Evolutionary conservation across 495 filamentous ascomycete species (phyloP).

Genomic region (Cairneyella variabilis): DNA sequence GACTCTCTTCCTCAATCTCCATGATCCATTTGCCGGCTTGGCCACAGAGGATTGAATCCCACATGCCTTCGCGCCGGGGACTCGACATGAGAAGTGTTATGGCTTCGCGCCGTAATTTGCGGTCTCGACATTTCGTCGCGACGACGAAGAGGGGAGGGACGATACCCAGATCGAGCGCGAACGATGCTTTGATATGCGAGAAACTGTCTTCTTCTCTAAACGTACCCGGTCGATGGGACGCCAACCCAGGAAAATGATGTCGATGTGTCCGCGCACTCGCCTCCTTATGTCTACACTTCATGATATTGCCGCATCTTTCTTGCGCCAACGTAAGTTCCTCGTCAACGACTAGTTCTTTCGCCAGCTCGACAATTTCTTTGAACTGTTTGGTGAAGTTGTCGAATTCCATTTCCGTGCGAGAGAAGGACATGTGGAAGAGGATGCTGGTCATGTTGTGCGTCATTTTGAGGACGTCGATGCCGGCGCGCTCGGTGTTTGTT

Average conservation of each 20-base stretch:
- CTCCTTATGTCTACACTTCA: conserved; percentile 14
- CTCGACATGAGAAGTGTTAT: conserved; percentile 33
- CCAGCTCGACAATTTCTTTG: conserved; percentile 23
- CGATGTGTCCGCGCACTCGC: neutral
- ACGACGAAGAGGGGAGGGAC: conserved; percentile 36
- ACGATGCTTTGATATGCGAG: conserved; percentile 26
- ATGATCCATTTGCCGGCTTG: conserved; percentile 26
- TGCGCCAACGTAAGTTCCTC: conserved; percentile 24
- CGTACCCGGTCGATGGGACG: conserved; percentile 1
- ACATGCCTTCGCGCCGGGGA: conserved; percentile 44
- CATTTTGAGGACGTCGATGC: conserved; percentile 52
- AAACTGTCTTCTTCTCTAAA: conserved; percentile 15
- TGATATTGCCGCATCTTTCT: conserved; percentile 13
- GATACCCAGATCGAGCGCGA: conserved; percentile 34
- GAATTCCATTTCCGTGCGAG: conserved; percentile 22
- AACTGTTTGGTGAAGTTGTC: conserved; percentile 21
- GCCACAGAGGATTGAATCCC: conserved; percentile 31
- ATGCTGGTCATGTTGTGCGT: conserved; percentile 48
- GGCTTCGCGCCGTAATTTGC: conserved; percentile 38
- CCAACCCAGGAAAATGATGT: conserved; percentile 12
- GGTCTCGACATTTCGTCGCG: conserved; percentile 43
- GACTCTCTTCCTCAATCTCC: conserved; percentile 24
- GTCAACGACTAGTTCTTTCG: conserved; percentile 26
- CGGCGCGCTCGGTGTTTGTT: conserved; percentile 48
- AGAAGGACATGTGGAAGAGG: conserved; percentile 50